phyloP scores from a whole-genome alignment of 768 basidiomycete genomes.

The Dacryopinax primogenitus region DNA sequence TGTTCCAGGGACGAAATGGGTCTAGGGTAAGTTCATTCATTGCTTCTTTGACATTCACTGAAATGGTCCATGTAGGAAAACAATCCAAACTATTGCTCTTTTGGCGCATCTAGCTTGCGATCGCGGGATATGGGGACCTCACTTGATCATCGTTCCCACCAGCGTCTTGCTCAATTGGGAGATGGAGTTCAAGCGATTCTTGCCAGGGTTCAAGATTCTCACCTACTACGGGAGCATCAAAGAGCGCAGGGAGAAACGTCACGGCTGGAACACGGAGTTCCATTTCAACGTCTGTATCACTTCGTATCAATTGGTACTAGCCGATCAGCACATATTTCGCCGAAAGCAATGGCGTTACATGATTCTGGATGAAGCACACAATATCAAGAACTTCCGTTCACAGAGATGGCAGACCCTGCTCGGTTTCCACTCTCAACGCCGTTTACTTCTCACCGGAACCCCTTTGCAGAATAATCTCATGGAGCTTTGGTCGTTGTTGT shows the following conservation, averaged over 20 bases:
- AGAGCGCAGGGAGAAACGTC: slow-evolving; percentile 75
- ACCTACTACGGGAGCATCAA: slow-evolving; percentile 46
- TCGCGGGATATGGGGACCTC: slow-evolving; percentile 30
- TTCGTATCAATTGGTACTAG: slow-evolving; percentile 82
- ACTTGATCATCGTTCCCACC: slow-evolving; percentile 31
- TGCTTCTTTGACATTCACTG: slow-evolving; percentile 1
- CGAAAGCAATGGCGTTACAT: slow-evolving; percentile 92
- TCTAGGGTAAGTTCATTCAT: slow-evolving; percentile 49
- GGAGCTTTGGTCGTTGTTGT: slow-evolving; percentile 34
- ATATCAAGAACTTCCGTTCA: slow-evolving; percentile 94
- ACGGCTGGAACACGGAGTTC: slow-evolving; percentile 82
- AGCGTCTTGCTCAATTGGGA: slow-evolving; percentile 33
- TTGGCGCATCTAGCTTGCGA: slow-evolving; percentile 31
- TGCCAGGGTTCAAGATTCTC: slow-evolving; percentile 29
- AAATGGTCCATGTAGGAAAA: slow-evolving; percentile 23
- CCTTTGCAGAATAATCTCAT: slow-evolving; percentile 39
- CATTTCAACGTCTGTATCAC: slow-evolving; percentile 92
- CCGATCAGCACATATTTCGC: slow-evolving; percentile 82
- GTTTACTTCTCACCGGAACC: slow-evolving; percentile 37
- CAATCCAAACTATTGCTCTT: slow-evolving; percentile 30
- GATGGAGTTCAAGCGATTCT: slow-evolving; percentile 34
- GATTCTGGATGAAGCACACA: slow-evolving; percentile 91
- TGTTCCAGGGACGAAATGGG: slow-evolving; percentile 84
- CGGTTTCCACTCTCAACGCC: slow-evolving; percentile 46
- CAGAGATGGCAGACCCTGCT: slow-evolving; percentile 87